These are phyloP conservation scores for Sistotremastrum niveocremeum DNA, from an alignment of 768 basidiomycete genomes.

Conservation along the genomic window DNA sequence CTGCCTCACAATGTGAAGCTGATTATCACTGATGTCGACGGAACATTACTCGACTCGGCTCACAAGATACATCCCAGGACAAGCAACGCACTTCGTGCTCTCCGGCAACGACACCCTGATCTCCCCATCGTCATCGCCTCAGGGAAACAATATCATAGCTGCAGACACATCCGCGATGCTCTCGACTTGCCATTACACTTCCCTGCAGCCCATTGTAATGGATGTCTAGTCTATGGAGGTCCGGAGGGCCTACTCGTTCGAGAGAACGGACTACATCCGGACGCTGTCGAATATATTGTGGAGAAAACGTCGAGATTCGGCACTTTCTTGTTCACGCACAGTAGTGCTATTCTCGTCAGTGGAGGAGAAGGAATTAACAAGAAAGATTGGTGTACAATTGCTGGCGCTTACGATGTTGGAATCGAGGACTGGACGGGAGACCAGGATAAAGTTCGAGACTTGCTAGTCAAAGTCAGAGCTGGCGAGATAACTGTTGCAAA, in stretches of 20 bases:
- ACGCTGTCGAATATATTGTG: background rate
- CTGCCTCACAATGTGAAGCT: slow-evolving; percentile 4
- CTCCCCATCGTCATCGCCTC: slow-evolving; percentile 5
- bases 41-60: slow-evolving; percentile 3
- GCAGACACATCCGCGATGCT: slow-evolving; percentile 2
- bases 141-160: slow-evolving; percentile 5
- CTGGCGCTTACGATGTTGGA: slow-evolving; percentile 1
- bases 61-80: slow-evolving; percentile 4
- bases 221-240: slow-evolving; percentile 2
- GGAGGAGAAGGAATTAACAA: background rate
- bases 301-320: slow-evolving; percentile 1
- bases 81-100: background rate
- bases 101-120: slow-evolving; percentile 2
- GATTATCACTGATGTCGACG: slow-evolving; percentile 5
- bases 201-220: slow-evolving; percentile 5
- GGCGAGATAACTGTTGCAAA: slow-evolving; percentile 2
- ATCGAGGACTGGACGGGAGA: slow-evolving; percentile 2
- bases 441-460: background rate
- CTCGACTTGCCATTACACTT: slow-evolving; percentile 3
- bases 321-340: slow-evolving; percentile 4
- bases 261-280: background rate
- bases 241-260: background rate
- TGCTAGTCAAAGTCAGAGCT: background rate
- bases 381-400: slow-evolving; percentile 4
- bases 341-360: slow-evolving; percentile 1